A percentile compares a stretch with the other conserved stretches of the same genome.
Conservation (phyloP, 805 yeast species). For the Zygosaccharomyces bisporus region DNA sequence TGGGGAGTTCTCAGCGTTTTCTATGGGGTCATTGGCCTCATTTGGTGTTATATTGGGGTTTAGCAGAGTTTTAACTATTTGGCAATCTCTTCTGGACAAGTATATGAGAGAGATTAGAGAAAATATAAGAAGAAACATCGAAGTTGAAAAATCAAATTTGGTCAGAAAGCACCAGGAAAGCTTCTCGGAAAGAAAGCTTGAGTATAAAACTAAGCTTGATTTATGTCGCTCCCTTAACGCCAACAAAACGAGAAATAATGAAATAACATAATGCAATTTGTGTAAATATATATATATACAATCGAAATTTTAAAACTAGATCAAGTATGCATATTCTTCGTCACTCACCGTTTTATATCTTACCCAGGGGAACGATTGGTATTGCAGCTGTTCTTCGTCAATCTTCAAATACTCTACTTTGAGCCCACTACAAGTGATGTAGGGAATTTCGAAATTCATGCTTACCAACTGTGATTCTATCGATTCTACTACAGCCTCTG, state of each 20-base stretch:
- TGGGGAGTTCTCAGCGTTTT: slow-evolving; percentile 30
- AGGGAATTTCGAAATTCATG: slow-evolving; percentile 61
- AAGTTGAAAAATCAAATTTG: slow-evolving; percentile 10
- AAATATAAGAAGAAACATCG: slow-evolving; percentile 18
- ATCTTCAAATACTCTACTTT: slow-evolving; percentile 64
- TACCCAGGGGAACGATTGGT: slow-evolving; percentile 78
- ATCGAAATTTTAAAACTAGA: slow-evolving; percentile 11
- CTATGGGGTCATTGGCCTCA: slow-evolving; percentile 35
- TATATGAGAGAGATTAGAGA: slow-evolving; percentile 12
- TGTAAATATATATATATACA: not conserved
- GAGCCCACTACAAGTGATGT: slow-evolving; percentile 61
- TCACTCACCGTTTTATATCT: slow-evolving; percentile 50
- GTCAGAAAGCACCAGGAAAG: slow-evolving; percentile 7
- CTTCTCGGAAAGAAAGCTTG: slow-evolving; percentile 4
- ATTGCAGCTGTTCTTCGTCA: slow-evolving; percentile 55
- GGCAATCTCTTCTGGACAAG: slow-evolving; percentile 25
- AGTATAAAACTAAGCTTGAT: slow-evolving; percentile 2
- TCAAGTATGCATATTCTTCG: slow-evolving; percentile 35
- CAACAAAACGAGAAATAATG: not conserved
- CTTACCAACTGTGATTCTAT: slow-evolving; percentile 36
- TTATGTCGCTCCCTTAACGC: not conserved
- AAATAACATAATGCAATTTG: slow-evolving; percentile 4
- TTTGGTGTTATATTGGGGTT: slow-evolving; percentile 34
- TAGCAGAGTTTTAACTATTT: slow-evolving; percentile 31
- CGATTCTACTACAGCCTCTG: slow-evolving; percentile 2